A percentile compares a stretch with the other conserved stretches of the same genome.
These are phyloP conservation scores for Azolla pinnata DNA, from an alignment of 75 land plant genomes.

Conservation along the genomic window DNA sequence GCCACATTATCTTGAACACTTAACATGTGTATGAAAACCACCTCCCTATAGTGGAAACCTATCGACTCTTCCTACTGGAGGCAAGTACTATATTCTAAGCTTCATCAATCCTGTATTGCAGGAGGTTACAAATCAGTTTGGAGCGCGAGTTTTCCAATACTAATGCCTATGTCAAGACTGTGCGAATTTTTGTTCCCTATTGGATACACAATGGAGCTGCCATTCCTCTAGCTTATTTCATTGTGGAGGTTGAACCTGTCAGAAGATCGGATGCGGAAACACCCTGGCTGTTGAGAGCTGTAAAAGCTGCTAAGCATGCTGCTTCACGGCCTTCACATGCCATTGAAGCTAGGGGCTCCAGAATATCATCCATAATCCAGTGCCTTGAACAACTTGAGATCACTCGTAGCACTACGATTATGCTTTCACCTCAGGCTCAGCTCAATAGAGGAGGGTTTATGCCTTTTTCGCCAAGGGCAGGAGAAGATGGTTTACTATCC, in stretches of 20 bases:
- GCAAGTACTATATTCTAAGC: no score
- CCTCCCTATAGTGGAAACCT: no score
- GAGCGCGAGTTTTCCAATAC: conserved; percentile 80
- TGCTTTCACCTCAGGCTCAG: conserved; percentile 85
- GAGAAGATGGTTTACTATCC: conserved; percentile 44
- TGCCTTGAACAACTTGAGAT: conserved; percentile 66
- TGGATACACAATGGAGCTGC: conserved; percentile 77
- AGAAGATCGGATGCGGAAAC: conserved; percentile 44
- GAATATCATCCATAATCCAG: conserved; percentile 47
- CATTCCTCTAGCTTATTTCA: conserved; percentile 53
- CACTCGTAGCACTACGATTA: conserved; percentile 39
- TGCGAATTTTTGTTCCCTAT: conserved; percentile 89
- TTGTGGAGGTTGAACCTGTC: conserved; percentile 73
- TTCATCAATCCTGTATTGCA: no score
- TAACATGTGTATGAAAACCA: no score
- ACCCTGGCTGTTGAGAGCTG: conserved; percentile 41
- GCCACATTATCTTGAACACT: no score
- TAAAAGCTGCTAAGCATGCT: conserved; percentile 64
- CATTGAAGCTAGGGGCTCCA: conserved; percentile 23
- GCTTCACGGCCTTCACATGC: conserved; percentile 32
- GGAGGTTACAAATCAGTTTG: conserved; percentile 80
- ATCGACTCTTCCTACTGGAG: no score
- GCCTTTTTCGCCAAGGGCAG: conserved; percentile 46
- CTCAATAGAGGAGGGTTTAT: conserved; percentile 37
- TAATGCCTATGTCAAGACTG: conserved; percentile 54